Conservation (phyloP, 2,329 filamentous ascomycete genomes). For the Rhynchosporium graminicola region DNA sequence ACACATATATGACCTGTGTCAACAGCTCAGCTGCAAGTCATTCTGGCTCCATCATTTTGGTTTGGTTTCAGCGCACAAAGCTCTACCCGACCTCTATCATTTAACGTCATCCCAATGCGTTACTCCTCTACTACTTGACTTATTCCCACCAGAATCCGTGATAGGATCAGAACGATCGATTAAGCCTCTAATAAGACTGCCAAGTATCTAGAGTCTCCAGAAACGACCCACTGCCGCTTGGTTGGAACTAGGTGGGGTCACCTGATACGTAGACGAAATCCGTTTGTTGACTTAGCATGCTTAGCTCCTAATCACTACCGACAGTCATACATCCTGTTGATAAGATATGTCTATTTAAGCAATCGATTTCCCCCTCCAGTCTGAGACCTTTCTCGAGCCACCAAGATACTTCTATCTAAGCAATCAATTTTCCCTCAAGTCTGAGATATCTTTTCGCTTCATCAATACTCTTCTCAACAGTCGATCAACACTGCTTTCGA, state of each 20-base stretch:
- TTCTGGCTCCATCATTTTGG: not conserved
- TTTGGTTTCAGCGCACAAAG: not conserved
- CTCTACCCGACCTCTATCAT: not conserved
- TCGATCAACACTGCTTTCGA: not conserved
- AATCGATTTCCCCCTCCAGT: not conserved
- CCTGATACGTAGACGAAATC: not conserved
- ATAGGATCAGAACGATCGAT: not conserved
- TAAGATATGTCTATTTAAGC: no score
- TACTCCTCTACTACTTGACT: not conserved
- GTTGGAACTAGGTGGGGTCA: constrained; percentile 1
- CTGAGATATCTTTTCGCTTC: not conserved
- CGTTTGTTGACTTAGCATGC: constrained; percentile 2
- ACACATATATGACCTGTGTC: constrained; percentile 7
- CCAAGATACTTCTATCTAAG: not conserved
- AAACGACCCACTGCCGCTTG: constrained; percentile 3
- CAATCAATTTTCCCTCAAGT: not conserved
- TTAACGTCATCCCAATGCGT: constrained; percentile 6
- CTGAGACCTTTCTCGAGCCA: not conserved
- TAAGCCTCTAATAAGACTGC: constrained; percentile 1
- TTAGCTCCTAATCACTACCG: constrained; percentile 4
- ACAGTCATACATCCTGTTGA: not conserved
- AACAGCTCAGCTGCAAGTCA: not conserved
- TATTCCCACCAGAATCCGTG: not conserved
- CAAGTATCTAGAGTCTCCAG: not conserved
- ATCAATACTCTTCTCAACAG: not conserved